These are phyloP conservation scores for Crithidia brevicula DNA, from an alignment of 208 protist species.

Conservation along the genomic window DNA sequence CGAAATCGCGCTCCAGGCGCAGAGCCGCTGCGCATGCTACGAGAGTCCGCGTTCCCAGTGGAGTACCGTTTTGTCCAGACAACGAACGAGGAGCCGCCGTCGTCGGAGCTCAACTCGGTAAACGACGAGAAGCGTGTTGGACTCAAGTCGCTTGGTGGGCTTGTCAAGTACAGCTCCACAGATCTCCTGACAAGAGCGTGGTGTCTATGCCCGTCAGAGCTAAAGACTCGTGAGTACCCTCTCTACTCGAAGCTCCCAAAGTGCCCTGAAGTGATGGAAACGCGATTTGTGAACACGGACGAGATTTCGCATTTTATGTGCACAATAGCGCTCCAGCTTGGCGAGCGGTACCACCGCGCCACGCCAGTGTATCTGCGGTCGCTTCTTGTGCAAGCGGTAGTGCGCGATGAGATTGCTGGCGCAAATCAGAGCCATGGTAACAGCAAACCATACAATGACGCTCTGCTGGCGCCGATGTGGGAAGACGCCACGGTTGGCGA, in stretches of 20 bases:
- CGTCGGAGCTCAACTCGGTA: conserved; percentile 15
- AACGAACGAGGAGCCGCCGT: conserved; percentile 1
- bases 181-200: conserved; percentile 35
- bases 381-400: conserved; percentile 34
- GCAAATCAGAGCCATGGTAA: conserved; percentile 14
- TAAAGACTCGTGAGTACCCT: conserved; percentile 31
- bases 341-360: conserved; percentile 34
- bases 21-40: conserved; percentile 23
- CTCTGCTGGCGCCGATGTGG: conserved; percentile 27
- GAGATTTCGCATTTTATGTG: conserved; percentile 48
- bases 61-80: conserved; percentile 34
- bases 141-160: conserved; percentile 31
- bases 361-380: conserved; percentile 37
- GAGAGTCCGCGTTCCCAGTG: conserved; percentile 31
- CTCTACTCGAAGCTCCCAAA: conserved; percentile 37
- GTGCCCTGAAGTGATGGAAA: conserved; percentile 40
- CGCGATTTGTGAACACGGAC: conserved; percentile 31
- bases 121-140: conserved; percentile 34
- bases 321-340: conserved; percentile 31
- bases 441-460: conserved; percentile 27
- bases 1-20: conserved; percentile 5
- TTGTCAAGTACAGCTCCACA: conserved; percentile 41
- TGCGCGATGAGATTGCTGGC: conserved; percentile 32
- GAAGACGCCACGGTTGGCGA: conserved; percentile 11
- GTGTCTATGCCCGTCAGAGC: conserved; percentile 27